Percentiles rank a stretch among this genome's conserved stretches.
phyloP scores from a whole-genome alignment of 495 filamentous ascomycete species.

The Hypoxylon crocopeplum region DNA sequence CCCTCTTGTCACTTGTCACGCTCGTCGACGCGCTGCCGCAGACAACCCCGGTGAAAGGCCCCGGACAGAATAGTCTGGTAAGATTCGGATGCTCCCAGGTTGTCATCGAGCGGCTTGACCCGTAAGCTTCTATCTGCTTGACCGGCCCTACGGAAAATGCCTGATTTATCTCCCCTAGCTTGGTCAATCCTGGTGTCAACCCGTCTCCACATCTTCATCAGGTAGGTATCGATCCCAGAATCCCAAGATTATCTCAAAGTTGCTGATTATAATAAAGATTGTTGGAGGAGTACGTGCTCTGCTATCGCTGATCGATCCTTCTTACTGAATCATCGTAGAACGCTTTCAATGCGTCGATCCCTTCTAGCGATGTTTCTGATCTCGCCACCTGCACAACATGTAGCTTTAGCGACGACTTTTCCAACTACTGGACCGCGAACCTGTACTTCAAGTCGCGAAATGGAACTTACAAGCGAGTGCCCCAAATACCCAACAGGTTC shows the following conservation, averaged over 20 bases:
- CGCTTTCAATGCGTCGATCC: slow-evolving; percentile 48
- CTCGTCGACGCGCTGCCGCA: slow-evolving; percentile 23
- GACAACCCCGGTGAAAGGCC: slow-evolving; percentile 30
- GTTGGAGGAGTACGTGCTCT: slow-evolving; percentile 28
- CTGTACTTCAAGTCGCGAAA: slow-evolving; percentile 51
- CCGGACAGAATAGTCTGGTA: slow-evolving; percentile 31
- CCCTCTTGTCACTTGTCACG: slow-evolving; percentile 12
- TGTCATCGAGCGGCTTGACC: slow-evolving; percentile 38
- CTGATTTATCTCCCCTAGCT: slow-evolving; percentile 18
- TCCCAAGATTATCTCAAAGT: neutral
- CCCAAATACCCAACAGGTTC: slow-evolving; percentile 49
- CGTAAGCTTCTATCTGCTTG: slow-evolving; percentile 6
- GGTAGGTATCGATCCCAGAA: neutral
- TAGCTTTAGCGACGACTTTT: slow-evolving; percentile 47
- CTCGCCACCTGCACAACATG: slow-evolving; percentile 46
- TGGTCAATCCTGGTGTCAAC: slow-evolving; percentile 35
- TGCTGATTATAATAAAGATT: slow-evolving; percentile 14
- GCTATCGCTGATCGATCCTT: neutral
- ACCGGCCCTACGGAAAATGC: neutral
- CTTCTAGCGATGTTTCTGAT: slow-evolving; percentile 41
- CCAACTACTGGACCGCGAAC: slow-evolving; percentile 56
- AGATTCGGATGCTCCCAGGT: slow-evolving; percentile 38
- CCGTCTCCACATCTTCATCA: slow-evolving; percentile 39
- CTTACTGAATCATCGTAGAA: slow-evolving; percentile 27
- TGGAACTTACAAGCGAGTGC: slow-evolving; percentile 51